phyloP scores from a whole-genome alignment of 257 asterid species.

The Ajuga chamaepitys region DNA sequence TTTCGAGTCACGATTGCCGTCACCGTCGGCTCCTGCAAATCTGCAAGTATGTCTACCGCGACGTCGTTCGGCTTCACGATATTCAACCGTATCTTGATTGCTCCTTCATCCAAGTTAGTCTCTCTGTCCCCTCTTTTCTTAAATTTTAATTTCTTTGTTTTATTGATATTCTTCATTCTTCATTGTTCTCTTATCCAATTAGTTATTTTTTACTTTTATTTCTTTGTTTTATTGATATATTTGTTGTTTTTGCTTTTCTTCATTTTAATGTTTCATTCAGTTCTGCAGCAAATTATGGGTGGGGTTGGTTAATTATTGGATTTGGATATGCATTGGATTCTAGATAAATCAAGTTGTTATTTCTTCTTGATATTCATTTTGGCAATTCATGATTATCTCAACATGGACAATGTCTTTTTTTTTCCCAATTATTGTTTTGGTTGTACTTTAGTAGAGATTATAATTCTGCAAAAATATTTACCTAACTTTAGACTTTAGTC shows the following conservation, averaged over 20 bases:
- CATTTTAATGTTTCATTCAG: background rate
- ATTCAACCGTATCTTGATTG: constrained; percentile 59
- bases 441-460: no score
- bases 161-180: no score
- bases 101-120: constrained; percentile 59
- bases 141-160: background rate
- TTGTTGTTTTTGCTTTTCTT: background rate
- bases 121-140: no score
- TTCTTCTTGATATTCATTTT: constrained; percentile 4
- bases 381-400: background rate
- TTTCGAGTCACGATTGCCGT: constrained; percentile 24
- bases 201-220: background rate
- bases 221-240: background rate
- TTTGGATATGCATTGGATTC: constrained; percentile 17
- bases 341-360: background rate
- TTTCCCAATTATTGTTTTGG: no score
- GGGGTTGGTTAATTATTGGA: background rate
- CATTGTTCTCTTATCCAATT: no score
- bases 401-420: no score
- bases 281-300: background rate
- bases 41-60: constrained; percentile 70
- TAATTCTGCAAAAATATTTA: no score
- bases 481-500: background rate
- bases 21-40: constrained; percentile 56
- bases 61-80: constrained; percentile 66